Percentiles rank a stretch among this genome's conserved stretches.
Conservation (phyloP, 2,329 filamentous ascomycete genomes). For the Malbranchea zuffiana region DNA sequence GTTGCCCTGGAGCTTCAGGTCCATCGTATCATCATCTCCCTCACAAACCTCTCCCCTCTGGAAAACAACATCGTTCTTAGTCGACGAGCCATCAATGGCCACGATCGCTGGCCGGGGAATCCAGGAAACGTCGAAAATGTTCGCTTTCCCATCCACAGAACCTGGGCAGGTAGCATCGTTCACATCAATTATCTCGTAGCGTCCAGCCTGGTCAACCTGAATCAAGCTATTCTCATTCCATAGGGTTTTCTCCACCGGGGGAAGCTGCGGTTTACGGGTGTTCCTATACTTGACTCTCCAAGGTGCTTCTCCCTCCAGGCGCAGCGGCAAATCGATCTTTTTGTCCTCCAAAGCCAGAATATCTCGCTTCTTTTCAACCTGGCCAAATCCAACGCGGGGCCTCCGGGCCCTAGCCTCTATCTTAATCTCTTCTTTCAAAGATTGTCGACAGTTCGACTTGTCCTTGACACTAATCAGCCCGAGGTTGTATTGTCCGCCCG, state of each 20-base stretch:
- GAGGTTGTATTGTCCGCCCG: constrained; percentile 83
- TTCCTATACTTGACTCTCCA: constrained; percentile 74
- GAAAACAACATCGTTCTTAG: constrained; percentile 47
- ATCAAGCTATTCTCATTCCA: constrained; percentile 58
- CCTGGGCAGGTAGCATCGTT: constrained; percentile 73
- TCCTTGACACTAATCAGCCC: constrained; percentile 80
- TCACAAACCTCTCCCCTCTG: constrained; percentile 80
- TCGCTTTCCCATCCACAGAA: constrained; percentile 60
- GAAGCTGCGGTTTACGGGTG: constrained; percentile 41
- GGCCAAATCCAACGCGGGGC: constrained; percentile 74
- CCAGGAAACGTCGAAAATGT: constrained; percentile 72
- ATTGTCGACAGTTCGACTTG: constrained; percentile 72
- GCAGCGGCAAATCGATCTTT: constrained; percentile 63
- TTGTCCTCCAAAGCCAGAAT: constrained; percentile 68
- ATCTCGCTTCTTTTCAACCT: constrained; percentile 67
- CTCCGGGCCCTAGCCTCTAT: constrained; percentile 80
- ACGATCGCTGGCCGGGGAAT: constrained; percentile 65
- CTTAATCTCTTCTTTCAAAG: constrained; percentile 72
- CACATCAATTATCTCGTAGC: constrained; percentile 69
- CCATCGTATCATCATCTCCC: constrained; percentile 82
- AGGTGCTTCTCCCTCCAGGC: constrained; percentile 73
- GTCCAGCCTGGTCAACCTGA: constrained; percentile 54
- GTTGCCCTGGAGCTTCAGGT: constrained; percentile 67
- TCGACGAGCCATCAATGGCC: constrained; percentile 39
- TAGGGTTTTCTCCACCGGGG: constrained; percentile 40